These are phyloP conservation scores for Candida morakotiae DNA, from an alignment of 805 yeast genomes.

Conservation along the genomic window DNA sequence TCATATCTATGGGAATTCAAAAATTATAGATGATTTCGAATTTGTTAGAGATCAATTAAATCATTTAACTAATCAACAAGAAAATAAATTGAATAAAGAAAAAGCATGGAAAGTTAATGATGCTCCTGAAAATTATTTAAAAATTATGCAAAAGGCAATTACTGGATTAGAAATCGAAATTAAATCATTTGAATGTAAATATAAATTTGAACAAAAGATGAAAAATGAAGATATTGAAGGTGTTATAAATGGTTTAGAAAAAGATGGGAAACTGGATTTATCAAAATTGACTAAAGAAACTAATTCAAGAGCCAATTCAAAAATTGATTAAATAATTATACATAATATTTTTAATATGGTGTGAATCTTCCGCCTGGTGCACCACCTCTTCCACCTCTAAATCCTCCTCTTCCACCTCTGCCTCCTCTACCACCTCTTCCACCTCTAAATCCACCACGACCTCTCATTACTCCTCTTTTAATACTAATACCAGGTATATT, in stretches of 20 bases:
- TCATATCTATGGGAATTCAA: conserved; percentile 52
- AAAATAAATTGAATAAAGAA: conserved; percentile 28
- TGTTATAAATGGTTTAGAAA: conserved; percentile 43
- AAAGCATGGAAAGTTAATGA: conserved; percentile 57
- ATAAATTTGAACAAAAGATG: conserved; percentile 55
- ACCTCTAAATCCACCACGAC: conserved; percentile 20
- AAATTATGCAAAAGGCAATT: conserved; percentile 44
- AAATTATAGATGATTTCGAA: conserved; percentile 38
- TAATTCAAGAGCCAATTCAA: conserved; percentile 14
- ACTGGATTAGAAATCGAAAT: conserved; percentile 55
- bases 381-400: conserved; percentile 13
- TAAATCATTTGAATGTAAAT: conserved; percentile 44
- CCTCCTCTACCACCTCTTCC: conserved; percentile 22
- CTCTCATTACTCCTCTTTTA: conserved; percentile 23
- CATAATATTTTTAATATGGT: conserved; percentile 13
- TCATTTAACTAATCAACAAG: conserved; percentile 45
- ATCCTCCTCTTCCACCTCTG: conserved; percentile 16
- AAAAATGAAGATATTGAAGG: conserved; percentile 45
- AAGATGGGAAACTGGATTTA: conserved; percentile 28
- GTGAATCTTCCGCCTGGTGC: conserved; percentile 17
- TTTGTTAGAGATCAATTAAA: conserved; percentile 45
- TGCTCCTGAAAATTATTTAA: conserved; percentile 49
- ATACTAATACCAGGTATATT: conserved; percentile 65
- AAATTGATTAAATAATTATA: conserved; percentile 1
- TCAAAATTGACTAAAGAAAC: conserved; percentile 21